Conservation (phyloP, 257 asterid species). For the Jaltomata sinuosa region DNA sequence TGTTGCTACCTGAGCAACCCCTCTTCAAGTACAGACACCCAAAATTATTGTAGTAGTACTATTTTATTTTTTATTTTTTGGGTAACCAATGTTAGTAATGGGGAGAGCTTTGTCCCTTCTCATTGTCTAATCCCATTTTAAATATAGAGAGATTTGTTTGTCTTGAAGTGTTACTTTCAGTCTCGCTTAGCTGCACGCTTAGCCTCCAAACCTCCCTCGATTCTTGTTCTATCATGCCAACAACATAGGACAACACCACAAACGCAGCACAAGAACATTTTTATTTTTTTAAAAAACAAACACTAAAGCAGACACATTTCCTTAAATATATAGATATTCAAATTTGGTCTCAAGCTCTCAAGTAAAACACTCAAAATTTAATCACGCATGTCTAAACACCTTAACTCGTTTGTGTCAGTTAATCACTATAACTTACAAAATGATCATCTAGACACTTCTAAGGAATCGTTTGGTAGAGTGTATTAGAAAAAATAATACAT, state of each 20-base stretch:
- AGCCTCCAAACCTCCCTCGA: background rate
- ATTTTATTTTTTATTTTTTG: background rate
- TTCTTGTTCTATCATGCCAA: background rate
- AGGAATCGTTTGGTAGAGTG: no score
- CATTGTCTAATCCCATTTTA: background rate
- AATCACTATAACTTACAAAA: no score
- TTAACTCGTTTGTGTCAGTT: no score
- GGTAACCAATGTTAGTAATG: background rate
- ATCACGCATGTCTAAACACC: no score
- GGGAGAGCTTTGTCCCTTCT: slow-evolving; percentile 10
- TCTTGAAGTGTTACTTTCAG: slow-evolving; percentile 9
- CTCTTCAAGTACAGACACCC: no score
- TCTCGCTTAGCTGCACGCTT: background rate
- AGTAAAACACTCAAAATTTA: no score
- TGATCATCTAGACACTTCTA: no score
- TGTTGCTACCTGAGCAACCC: no score
- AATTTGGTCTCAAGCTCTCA: no score
- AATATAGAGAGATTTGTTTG: background rate
- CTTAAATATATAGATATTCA: no score
- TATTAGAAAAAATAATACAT: no score
- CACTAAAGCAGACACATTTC: background rate
- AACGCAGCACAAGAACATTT: slow-evolving; percentile 1
- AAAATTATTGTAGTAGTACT: no score
- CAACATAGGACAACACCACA: slow-evolving; percentile 9
- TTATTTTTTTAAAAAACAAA: background rate